These are phyloP conservation scores for Sclerotinia sclerotiorum DNA, from an alignment of 2,329 filamentous ascomycete species.

Conservation along the genomic window DNA sequence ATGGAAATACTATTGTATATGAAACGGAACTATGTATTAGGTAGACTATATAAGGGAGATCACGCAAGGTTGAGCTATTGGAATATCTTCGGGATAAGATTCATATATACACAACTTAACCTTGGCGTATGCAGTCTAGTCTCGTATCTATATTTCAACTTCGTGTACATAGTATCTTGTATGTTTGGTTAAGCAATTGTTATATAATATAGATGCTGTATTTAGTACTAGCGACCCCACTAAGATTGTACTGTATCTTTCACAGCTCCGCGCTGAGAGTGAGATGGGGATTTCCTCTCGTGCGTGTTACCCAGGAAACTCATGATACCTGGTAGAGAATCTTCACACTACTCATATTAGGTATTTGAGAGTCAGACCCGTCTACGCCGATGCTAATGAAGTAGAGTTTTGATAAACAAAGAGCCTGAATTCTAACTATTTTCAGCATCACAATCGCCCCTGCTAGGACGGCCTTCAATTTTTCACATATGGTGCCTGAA, in stretches of 20 bases:
- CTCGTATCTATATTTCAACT: too few species aligned
- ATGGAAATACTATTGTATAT: too few species aligned
- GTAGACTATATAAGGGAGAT: too few species aligned
- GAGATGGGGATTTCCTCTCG: neutral
- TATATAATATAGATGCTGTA: too few species aligned
- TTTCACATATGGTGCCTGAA: neutral
- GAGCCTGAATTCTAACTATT: neutral
- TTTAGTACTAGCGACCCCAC: too few species aligned
- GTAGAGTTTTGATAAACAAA: neutral
- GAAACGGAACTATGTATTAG: too few species aligned
- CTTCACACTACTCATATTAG: neutral
- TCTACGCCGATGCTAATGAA: neutral
- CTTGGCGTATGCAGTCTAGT: too few species aligned
- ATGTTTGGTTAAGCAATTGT: too few species aligned
- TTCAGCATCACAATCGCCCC: neutral
- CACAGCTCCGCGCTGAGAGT: neutral
- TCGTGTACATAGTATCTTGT: too few species aligned
- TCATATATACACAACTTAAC: too few species aligned
- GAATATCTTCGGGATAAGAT: too few species aligned
- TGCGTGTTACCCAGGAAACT: neutral
- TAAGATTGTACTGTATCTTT: neutral
- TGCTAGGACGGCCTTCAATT: neutral
- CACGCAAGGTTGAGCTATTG: too few species aligned
- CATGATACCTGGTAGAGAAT: constrained; percentile 7
- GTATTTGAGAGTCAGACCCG: neutral